Base-by-base conservation (phyloP, 129 eudicot species). In the Saussurea involucrata region DNA sequence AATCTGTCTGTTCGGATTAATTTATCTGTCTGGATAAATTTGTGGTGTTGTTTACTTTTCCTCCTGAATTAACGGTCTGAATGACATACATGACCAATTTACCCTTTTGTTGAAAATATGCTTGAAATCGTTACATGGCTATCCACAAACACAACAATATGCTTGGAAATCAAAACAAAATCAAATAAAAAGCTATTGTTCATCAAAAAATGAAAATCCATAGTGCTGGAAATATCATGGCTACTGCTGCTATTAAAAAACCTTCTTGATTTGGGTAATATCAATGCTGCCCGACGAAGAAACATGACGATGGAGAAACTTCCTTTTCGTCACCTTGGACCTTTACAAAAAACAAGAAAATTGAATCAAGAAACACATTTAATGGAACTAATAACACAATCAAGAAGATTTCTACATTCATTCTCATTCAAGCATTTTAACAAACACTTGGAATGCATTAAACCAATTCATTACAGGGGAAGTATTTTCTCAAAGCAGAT, bases 221-320 rank as follows among this genome's bases (percentile, higher is more conserved):
- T 92, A 11, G 87, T 76, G 78, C 74, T 83, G 18, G 80, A 31
- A 29, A 90, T 4, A 78, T 89, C 91, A 81, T 82, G 80, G 78
- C 80, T 63, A 69, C 69, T 58, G 33, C 57, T 77, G 69, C 57
- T 66, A 53, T 76, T 65, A 80, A 46, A 73, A 11, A 66, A 73
- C 42, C 79, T 80, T 72, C 33, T 49, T 24, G 83, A 80, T 73
- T 72, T 65, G 34, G 78, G 74, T 49, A 80, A 24, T 20, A 33
- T 64, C 44, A 46, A 72, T 33, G 74, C 60, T 17, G 78, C 67
- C 68, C 55, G 33, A 24, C 78, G 79, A 46, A 29, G 74, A 80
- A 80, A 80, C 78, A 80, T 80, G 74, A 33, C 60, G 8, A 65
- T 49, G 18, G 24, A 34, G 3, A 70, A 78, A 32, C 82, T 71